These are phyloP conservation scores for Microbotryomycetes sp. DNA, from an alignment of 1,284 basidiomycete genomes.

Conservation along the genomic window DNA sequence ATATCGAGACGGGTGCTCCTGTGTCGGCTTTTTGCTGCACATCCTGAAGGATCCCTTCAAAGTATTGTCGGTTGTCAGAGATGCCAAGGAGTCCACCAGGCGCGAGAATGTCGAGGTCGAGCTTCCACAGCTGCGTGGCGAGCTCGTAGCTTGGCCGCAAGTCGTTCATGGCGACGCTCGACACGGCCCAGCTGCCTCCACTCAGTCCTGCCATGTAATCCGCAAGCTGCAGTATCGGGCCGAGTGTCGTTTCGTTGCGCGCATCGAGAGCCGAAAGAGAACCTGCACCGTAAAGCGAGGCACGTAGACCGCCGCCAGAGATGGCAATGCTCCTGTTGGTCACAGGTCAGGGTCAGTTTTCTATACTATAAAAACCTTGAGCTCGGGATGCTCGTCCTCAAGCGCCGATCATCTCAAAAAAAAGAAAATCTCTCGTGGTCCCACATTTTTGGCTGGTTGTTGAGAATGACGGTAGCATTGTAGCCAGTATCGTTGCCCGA, in stretches of 20 bases:
- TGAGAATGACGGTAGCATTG: not conserved
- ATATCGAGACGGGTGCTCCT: slow-evolving; percentile 31
- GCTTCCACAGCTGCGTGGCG: slow-evolving; percentile 19
- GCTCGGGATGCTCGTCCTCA: not conserved
- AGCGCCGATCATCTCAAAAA: no score
- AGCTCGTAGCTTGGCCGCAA: slow-evolving; percentile 23
- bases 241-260: slow-evolving; percentile 51
- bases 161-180: slow-evolving; percentile 24
- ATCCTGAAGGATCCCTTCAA: slow-evolving; percentile 11
- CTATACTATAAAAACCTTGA: not conserved
- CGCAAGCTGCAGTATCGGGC: slow-evolving; percentile 57
- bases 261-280: slow-evolving; percentile 55
- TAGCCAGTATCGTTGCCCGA: slow-evolving; percentile 17
- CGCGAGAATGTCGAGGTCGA: slow-evolving; percentile 19
- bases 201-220: slow-evolving; percentile 58
- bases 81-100: slow-evolving; percentile 22
- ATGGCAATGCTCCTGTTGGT: slow-evolving; percentile 14
- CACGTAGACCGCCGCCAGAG: slow-evolving; percentile 47
- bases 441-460: not conserved
- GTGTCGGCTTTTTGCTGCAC: slow-evolving; percentile 27
- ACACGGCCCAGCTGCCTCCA: slow-evolving; percentile 43
- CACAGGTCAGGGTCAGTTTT: not conserved
- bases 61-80: slow-evolving; percentile 20
- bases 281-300: slow-evolving; percentile 55
- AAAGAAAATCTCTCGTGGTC: no score